These are phyloP conservation scores for Sugiyamaella pinicola DNA, from an alignment of 1,139 yeast species.

Conservation along the genomic window DNA sequence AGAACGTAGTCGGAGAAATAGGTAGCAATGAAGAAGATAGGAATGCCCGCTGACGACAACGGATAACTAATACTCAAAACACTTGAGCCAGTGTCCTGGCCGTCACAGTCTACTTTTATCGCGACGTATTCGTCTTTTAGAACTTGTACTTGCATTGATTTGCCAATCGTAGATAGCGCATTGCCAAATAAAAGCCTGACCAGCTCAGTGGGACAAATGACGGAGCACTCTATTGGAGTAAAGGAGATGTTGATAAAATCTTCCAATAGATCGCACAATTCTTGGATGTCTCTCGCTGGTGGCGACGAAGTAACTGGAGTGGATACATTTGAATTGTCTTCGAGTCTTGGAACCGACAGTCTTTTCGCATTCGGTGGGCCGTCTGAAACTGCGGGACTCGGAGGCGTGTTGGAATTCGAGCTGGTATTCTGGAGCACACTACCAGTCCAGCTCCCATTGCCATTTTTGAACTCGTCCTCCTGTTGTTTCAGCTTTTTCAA, in stretches of 20 bases:
- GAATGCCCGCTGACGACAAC: slow-evolving; percentile 56
- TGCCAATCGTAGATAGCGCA: slow-evolving; percentile 40
- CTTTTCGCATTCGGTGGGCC: background rate
- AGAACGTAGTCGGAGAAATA: slow-evolving; percentile 70
- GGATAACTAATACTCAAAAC: slow-evolving; percentile 65
- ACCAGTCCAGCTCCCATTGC: slow-evolving; percentile 1
- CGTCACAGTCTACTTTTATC: slow-evolving; percentile 65
- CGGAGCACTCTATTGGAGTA: slow-evolving; percentile 59
- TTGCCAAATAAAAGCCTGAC: slow-evolving; percentile 46
- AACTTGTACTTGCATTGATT: slow-evolving; percentile 43
- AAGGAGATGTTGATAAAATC: slow-evolving; percentile 57
- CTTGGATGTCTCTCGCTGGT: slow-evolving; percentile 26
- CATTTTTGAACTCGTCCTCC: slow-evolving; percentile 2
- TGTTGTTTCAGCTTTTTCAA: slow-evolving; percentile 8
- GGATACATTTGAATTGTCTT: slow-evolving; percentile 24
- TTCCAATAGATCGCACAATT: slow-evolving; percentile 29
- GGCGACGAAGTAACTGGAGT: slow-evolving; percentile 20
- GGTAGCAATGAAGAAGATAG: slow-evolving; percentile 64
- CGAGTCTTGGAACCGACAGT: slow-evolving; percentile 18
- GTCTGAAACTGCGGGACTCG: slow-evolving; percentile 16
- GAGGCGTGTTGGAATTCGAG: slow-evolving; percentile 1
- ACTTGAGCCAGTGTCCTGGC: slow-evolving; percentile 56
- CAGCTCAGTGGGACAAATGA: slow-evolving; percentile 51
- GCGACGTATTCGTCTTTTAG: slow-evolving; percentile 53
- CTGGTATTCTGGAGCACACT: background rate